phyloP scores from a whole-genome alignment of 371 early-diverging fungal species.

The Sporodiniella umbellata region DNA sequence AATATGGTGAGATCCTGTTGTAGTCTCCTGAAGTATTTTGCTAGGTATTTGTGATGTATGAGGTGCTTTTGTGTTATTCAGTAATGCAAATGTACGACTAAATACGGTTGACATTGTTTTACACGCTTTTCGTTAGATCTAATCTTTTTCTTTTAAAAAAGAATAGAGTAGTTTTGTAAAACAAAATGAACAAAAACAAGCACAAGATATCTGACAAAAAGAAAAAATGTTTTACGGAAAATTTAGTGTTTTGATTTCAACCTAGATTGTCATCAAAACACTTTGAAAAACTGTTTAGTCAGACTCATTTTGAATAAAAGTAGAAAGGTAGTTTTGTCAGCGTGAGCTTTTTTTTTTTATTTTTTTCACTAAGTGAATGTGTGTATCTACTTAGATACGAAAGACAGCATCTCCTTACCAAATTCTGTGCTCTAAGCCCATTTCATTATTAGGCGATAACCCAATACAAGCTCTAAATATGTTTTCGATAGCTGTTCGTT shows the following conservation, averaged over 20 bases:
- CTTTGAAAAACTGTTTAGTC: too few species aligned
- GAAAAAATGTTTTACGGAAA: neutral
- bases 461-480: conserved; percentile 95
- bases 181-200: neutral
- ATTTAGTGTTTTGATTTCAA: neutral
- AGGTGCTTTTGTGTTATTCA: conserved; percentile 22
- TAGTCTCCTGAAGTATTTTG: neutral
- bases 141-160: neutral
- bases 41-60: neutral
- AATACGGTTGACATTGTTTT: conserved; percentile 19
- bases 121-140: too few species aligned
- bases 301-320: too few species aligned
- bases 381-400: too few species aligned
- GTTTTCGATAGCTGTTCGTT: conserved; percentile 94
- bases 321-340: too few species aligned
- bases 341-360: neutral
- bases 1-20: neutral
- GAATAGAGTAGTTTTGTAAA: neutral
- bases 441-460: conserved; percentile 85
- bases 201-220: too few species aligned
- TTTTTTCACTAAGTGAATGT: too few species aligned
- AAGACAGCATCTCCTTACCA: too few species aligned
- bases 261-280: too few species aligned
- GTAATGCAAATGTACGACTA: conserved; percentile 19
- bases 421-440: conserved; percentile 85